Base-by-base conservation (phyloP, 345 rosid genomes). In the Brassica juncea region DNA sequence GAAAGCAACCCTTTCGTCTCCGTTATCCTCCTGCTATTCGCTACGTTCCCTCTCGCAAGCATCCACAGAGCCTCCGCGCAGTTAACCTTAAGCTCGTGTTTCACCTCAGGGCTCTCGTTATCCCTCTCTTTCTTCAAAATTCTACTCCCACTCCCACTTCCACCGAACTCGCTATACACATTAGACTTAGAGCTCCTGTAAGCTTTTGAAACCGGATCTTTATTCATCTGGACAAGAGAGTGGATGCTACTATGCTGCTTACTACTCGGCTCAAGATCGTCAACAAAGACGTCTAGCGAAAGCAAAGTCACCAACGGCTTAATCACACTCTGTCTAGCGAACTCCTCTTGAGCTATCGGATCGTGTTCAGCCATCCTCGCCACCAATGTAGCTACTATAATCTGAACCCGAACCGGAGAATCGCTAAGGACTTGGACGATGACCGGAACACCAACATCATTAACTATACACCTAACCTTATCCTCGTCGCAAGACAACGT, bases 1-100 rank as follows among this genome's bases (percentile, higher is more conserved):
- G 97, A 86, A 77, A 94, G 97, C 82, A 94, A 77, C 19, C 99
- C 99, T 82, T 92, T 94, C 0, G 99, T 94, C 81, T 94, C 99
- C 0, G 97, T 86, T 39, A 94, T 89, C 74, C 87, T 86, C 86
- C 81, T 84, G 81, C 97, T 87, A 72, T 94, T 94, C 1, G 84
- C 73, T 15, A 91, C 86, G 72, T 90, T 94, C 62, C 84, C 92
- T 65, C 83, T 87, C 2, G 97, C 92, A 47, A 94, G 90, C 97
- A 86, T 92, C 97, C 92, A 92, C 54, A 92, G 28, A 25, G 99
- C 99, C 84, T 86, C 85, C 0, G 94, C 90, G 15, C 94, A 86
- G 70, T 75, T 84, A 14, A 86, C 84, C 77, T 92, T 94, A 85
- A 94, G 81, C 86, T 80, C 78, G 35, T 65, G 83, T 82, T 87